Evolutionary conservation across 352 stramenopile genomes (phyloP).

Genomic region (Pythium volutum): DNA sequence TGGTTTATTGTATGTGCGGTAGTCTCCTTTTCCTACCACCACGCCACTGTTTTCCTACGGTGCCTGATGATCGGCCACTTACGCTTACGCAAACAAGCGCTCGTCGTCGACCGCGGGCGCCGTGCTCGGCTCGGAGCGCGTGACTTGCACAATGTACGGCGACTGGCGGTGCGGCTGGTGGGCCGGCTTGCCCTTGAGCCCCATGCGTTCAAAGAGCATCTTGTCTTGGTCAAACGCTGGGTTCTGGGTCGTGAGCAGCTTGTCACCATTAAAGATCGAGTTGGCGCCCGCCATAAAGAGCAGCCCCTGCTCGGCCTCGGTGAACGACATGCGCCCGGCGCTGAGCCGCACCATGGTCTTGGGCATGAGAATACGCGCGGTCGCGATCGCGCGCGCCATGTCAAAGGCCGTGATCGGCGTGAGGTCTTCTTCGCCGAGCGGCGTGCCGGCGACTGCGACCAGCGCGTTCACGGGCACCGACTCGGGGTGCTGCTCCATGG

Average conservation of each 20-base stretch:
- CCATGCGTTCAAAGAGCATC: conserved; percentile 93
- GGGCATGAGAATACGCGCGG: conserved; percentile 96
- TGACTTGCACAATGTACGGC: conserved; percentile 83
- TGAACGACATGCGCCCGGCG: conserved; percentile 96
- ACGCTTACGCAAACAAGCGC: conserved; percentile 34
- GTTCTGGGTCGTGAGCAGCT: conserved; percentile 96
- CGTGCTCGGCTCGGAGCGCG: conserved; percentile 60
- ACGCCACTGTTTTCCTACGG: too few relatives aligned
- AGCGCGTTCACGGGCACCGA: conserved; percentile 97
- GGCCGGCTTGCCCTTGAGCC: conserved; percentile 94
- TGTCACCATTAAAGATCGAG: conserved; percentile 99
- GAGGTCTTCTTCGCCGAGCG: conserved; percentile 90
- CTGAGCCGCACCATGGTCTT: conserved; percentile 97
- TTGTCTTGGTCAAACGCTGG: conserved; percentile 95
- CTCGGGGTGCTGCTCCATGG: conserved; percentile 95
- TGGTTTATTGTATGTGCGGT: too few relatives aligned
- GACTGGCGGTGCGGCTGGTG: conserved; percentile 86
- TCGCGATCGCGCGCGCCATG: conserved; percentile 98
- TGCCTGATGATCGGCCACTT: too few relatives aligned
- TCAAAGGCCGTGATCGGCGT: conserved; percentile 91
- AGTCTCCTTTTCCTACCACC: too few relatives aligned
- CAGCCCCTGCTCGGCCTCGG: conserved; percentile 94
- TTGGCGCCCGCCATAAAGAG: conserved; percentile 98
- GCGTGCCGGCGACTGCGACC: conserved; percentile 94
- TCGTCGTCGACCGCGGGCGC: conserved; percentile 33